phyloP scores from a whole-genome alignment of 257 asterid genomes.

The Ajuga chamaepitys region DNA sequence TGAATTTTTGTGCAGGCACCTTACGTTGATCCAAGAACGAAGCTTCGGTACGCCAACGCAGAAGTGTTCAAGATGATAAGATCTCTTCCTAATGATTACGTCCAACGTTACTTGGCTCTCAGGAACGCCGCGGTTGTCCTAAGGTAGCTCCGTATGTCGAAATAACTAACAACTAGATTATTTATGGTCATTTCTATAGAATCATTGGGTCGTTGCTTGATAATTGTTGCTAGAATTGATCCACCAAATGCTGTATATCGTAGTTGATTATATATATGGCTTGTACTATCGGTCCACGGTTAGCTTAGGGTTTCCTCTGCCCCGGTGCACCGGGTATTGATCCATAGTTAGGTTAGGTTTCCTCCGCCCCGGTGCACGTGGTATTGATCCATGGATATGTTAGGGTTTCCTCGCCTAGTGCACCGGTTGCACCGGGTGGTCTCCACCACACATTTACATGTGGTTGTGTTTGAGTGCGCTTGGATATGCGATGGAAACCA shows the following conservation, averaged over 20 bases:
- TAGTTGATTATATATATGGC: neutral
- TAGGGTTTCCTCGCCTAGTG: too few relatives aligned
- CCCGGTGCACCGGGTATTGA: too few relatives aligned
- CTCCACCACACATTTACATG: too few relatives aligned
- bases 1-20: conserved; percentile 61
- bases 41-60: conserved; percentile 78
- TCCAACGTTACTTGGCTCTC: conserved; percentile 82
- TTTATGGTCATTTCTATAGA: neutral
- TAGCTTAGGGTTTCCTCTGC: too few relatives aligned
- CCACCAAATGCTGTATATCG: neutral
- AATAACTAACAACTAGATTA: neutral
- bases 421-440: too few relatives aligned
- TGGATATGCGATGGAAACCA: too few relatives aligned
- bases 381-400: too few relatives aligned
- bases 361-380: too few relatives aligned
- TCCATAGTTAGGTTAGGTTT: too few relatives aligned
- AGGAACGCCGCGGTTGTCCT: conserved; percentile 91
- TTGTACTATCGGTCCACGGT: too few relatives aligned
- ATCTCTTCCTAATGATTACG: conserved; percentile 85
- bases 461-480: too few relatives aligned
- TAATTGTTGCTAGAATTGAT: neutral
- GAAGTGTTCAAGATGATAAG: conserved; percentile 83
- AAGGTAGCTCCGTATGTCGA: conserved; percentile 31
- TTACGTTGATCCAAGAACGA: conserved; percentile 89
- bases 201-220: neutral